Evolutionary conservation across 257 asterid genomes (phyloP).

Genomic region (Jasminum sambac): DNA sequence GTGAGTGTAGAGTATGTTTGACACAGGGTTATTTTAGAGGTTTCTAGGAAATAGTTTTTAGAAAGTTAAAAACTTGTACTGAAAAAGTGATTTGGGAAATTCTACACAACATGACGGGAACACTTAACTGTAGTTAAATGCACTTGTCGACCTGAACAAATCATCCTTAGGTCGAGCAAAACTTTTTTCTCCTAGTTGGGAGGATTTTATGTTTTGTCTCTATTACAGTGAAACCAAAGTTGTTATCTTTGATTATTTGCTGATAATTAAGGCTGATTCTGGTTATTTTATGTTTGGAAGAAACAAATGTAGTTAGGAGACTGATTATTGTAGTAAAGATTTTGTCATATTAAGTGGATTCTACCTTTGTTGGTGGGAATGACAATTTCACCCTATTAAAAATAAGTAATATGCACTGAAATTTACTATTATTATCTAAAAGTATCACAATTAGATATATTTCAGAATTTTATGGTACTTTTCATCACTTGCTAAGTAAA

Average conservation of each 20-base stretch:
- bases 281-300: conserved; percentile 4
- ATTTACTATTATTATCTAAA: too few species aligned
- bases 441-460: too few species aligned
- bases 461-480: too few species aligned
- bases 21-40: too few species aligned
- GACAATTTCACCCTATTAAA: background rate
- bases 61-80: too few species aligned
- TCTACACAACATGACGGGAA: too few species aligned
- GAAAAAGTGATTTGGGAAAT: too few species aligned
- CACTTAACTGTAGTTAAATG: background rate
- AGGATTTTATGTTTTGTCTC: background rate
- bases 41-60: too few species aligned
- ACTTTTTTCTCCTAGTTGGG: background rate
- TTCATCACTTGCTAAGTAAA: too few species aligned
- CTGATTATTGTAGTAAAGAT: background rate
- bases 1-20: background rate
- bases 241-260: conserved; percentile 20
- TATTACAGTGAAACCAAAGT: background rate
- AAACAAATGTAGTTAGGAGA: conserved; percentile 16
- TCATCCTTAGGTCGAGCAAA: background rate
- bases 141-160: background rate
- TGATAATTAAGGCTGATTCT: conserved; percentile 7
- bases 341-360: background rate
- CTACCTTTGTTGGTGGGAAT: background rate
- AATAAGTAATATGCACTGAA: too few species aligned